phyloP scores from a whole-genome alignment of 768 basidiomycete species.

The Amanita polypyramis region DNA sequence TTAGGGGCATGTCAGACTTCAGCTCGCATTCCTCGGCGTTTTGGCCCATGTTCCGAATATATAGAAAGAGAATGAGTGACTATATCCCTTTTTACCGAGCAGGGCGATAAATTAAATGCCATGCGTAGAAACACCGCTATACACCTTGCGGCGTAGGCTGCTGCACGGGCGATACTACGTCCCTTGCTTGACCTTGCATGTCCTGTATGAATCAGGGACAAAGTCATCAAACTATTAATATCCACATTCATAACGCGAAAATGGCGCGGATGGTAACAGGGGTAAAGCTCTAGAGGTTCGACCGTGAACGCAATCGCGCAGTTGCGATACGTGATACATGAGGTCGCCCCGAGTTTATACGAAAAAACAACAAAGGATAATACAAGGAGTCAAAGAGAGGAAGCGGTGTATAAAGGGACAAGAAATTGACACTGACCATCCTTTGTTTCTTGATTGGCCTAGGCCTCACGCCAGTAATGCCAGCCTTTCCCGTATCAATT shows the following conservation, averaged over 20 bases:
- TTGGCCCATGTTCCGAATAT: not conserved
- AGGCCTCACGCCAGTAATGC: slow-evolving; percentile 45
- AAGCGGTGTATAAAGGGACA: slow-evolving; percentile 5
- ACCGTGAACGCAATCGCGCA: not conserved
- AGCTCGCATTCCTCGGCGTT: not conserved
- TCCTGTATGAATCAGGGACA: slow-evolving; percentile 29
- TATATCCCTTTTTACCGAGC: slow-evolving; percentile 1
- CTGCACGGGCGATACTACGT: slow-evolving; percentile 44
- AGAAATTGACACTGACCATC: slow-evolving; percentile 37
- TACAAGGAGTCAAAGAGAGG: slow-evolving; percentile 7
- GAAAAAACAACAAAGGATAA: not conserved
- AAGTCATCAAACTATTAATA: slow-evolving; percentile 1
- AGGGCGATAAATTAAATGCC: slow-evolving; percentile 3
- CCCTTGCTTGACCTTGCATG: slow-evolving; percentile 51
- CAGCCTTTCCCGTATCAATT: slow-evolving; percentile 42
- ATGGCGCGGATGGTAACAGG: not conserved
- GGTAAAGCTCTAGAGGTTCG: not conserved
- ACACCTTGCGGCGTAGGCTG: slow-evolving; percentile 69
- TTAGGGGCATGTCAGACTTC: not conserved
- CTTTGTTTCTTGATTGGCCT: slow-evolving; percentile 70
- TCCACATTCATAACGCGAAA: slow-evolving; percentile 5
- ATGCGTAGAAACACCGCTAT: slow-evolving; percentile 15
- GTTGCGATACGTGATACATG: not conserved
- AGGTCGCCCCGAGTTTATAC: not conserved
- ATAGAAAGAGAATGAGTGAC: not conserved